These are phyloP conservation scores for Venturia effusa DNA, from an alignment of 2,329 filamentous ascomycete species.

Conservation along the genomic window DNA sequence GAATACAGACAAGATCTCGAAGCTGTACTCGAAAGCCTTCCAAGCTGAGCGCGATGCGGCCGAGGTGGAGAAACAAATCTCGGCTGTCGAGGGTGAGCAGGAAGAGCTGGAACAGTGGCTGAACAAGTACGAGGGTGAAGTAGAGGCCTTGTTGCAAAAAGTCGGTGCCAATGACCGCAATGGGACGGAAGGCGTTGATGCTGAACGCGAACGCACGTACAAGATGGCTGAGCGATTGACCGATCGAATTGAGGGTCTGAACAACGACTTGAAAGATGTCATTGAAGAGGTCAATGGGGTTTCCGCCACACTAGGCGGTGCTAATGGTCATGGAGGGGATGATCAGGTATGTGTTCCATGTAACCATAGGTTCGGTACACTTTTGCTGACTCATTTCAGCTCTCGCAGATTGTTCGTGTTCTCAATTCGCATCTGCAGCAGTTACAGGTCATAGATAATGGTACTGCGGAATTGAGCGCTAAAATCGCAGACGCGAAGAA, in stretches of 20 bases:
- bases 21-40: conserved; percentile 81
- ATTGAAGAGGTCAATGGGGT: conserved; percentile 96
- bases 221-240: conserved; percentile 90
- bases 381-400: conserved; percentile 35
- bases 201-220: conserved; percentile 87
- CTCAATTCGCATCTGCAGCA: conserved; percentile 88
- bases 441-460: conserved; percentile 85
- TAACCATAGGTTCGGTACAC: conserved; percentile 13
- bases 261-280: conserved; percentile 86
- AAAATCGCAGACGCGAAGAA: conserved; percentile 80
- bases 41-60: conserved; percentile 87
- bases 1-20: conserved; percentile 90
- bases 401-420: conserved; percentile 90
- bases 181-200: conserved; percentile 78
- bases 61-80: conserved; percentile 87
- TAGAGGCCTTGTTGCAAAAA: conserved; percentile 78
- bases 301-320: conserved; percentile 63
- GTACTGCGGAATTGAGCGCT: conserved; percentile 66
- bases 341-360: conserved; percentile 19
- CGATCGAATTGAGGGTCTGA: conserved; percentile 85
- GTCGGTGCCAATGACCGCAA: conserved; percentile 46
- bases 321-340: conserved; percentile 66
- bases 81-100: conserved; percentile 83
- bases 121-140: conserved; percentile 82
- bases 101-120: conserved; percentile 81